Percentiles rank a stretch among this genome's conserved stretches.
Conservation (phyloP, 768 basidiomycete genomes). For the Suillus weaverae region DNA sequence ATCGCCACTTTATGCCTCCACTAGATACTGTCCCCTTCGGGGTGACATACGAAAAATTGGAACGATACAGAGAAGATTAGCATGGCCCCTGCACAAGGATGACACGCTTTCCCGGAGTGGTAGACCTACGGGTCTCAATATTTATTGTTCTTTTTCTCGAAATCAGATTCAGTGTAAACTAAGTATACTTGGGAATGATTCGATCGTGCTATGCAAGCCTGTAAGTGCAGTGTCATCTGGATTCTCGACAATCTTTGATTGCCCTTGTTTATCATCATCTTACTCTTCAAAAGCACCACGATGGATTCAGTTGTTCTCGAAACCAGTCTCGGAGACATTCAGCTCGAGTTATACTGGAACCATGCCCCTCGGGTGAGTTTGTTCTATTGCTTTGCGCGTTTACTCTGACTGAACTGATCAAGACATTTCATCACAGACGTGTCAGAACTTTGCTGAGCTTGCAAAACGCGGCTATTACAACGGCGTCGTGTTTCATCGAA, state of each 20-base stretch:
- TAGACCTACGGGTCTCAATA: conserved; percentile 52
- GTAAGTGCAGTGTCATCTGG: no score
- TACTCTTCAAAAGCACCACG: background rate
- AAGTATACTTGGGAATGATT: background rate
- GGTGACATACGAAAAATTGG: conserved; percentile 97
- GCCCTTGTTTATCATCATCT: background rate
- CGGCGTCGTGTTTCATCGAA: conserved; percentile 84
- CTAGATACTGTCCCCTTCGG: conserved; percentile 66
- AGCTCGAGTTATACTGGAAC: conserved; percentile 89
- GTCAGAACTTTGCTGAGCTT: conserved; percentile 92
- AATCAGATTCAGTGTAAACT: no score
- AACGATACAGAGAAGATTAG: conserved; percentile 99
- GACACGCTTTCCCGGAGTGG: conserved; percentile 98
- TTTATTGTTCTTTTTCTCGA: conserved; percentile 27
- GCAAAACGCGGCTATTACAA: conserved; percentile 94
- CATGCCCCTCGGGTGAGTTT: conserved; percentile 73
- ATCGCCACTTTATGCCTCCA: background rate
- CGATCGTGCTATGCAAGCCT: background rate
- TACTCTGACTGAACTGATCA: conserved; percentile 15
- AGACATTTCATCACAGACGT: conserved; percentile 58
- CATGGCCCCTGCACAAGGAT: conserved; percentile 99
- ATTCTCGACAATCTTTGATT: no score
- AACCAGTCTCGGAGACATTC: conserved; percentile 83
- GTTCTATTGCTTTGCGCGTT: background rate
- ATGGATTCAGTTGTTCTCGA: conserved; percentile 67